Base-by-base conservation (phyloP, 2,329 filamentous ascomycete genomes). In the Myriosclerotinia curreyana region DNA sequence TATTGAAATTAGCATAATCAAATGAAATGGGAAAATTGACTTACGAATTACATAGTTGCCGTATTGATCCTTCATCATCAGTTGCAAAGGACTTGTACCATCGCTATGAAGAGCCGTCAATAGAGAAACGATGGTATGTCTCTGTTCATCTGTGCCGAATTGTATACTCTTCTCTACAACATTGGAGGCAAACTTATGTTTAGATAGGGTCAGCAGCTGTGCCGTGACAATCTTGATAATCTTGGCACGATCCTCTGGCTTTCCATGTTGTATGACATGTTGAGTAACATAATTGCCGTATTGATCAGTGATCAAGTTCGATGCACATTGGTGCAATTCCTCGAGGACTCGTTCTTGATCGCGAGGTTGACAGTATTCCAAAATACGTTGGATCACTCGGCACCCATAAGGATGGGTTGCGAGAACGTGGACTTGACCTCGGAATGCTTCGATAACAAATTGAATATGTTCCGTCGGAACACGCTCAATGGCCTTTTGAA, bases 211-310 rank as follows among this genome's bases (percentile, higher is more conserved):
- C 48, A 96, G 77, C 2, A 96, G 79, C 64, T 92, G 85, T 15
- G 81, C 80, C 68, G 88, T 87, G 68, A 98, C 88, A 54, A 92
- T 80, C 34, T 82, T 78, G 64, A 96, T 89, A 71, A 97, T 88
- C 70, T 82, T 85, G 17, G 82, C 81, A 25, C 87, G 85, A 72
- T 97, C 92, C 64, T 88, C 85, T 5, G 84, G 81, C 60, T 87
- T 83, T 31, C 93, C 93, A 68, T 91, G 86, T 66, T 88, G 81
- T 66, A 99, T 92, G 60, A 98, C 86, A 74, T 98, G 92, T 75
- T 98, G 95, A 4, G 90, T 89, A 22, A 99, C 95, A 74, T 99
- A 99, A 77, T 99, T 99, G 66, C 95, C 95, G 73, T 90, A 99
- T 69, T 93, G 88, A 72, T 98, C 91, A 0, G 86, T 86, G 68